These are phyloP conservation scores for Henckelia pumila DNA, from an alignment of 257 asterid species.

Conservation along the genomic window DNA sequence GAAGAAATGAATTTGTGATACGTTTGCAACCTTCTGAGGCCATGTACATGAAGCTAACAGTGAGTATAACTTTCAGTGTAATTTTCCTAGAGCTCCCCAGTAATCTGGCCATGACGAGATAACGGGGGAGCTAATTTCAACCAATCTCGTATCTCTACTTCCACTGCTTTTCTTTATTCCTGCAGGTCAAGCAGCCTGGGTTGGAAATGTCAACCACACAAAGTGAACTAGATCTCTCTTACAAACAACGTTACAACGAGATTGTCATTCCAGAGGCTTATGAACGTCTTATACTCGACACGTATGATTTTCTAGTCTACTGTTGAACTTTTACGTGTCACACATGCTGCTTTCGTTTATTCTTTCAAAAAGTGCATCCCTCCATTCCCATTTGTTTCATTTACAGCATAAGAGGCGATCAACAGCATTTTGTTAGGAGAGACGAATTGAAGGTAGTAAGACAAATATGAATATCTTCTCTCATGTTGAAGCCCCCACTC, in stretches of 20 bases:
- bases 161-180: neutral
- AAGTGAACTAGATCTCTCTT: slow-evolving; percentile 93
- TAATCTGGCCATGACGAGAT: too few species aligned
- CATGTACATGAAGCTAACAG: slow-evolving; percentile 90
- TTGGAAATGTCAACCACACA: slow-evolving; percentile 85
- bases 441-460: slow-evolving; percentile 81
- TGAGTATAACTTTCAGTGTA: too few species aligned
- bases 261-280: slow-evolving; percentile 93
- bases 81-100: too few species aligned
- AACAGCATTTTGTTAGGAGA: slow-evolving; percentile 97
- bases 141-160: too few species aligned
- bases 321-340: too few species aligned
- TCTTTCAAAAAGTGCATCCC: too few species aligned
- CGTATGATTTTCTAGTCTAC: slow-evolving; percentile 43
- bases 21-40: slow-evolving; percentile 98
- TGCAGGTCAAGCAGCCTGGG: slow-evolving; percentile 98
- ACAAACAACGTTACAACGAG: slow-evolving; percentile 75
- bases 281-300: slow-evolving; percentile 95
- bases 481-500: too few species aligned
- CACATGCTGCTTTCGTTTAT: too few species aligned
- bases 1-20: slow-evolving; percentile 90
- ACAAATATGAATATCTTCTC: slow-evolving; percentile 6
- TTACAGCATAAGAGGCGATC: slow-evolving; percentile 90
- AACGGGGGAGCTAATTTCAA: neutral
- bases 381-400: neutral